Conservation (phyloP, 2,329 filamentous ascomycete species). For the Diaporthe caulivora region DNA sequence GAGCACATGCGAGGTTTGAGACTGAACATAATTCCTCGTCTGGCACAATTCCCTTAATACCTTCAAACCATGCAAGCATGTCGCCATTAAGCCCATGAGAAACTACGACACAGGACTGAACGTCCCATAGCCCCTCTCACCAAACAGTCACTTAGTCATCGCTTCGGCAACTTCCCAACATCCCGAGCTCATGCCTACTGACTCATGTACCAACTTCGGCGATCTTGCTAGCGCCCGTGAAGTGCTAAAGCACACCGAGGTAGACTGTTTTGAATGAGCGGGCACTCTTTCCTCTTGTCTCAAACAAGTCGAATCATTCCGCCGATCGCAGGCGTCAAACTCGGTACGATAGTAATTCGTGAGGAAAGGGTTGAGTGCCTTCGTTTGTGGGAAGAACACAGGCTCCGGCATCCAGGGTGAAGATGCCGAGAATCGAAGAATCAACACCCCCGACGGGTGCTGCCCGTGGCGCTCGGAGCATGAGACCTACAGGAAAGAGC, state of each 20-base stretch:
- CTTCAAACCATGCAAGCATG: too few relatives aligned
- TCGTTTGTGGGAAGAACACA: too few relatives aligned
- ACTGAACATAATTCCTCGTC: too few relatives aligned
- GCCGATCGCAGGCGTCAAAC: neutral
- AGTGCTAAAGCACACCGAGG: neutral
- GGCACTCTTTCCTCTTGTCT: neutral
- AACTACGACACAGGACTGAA: too few relatives aligned
- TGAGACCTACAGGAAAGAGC: neutral
- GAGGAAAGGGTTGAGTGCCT: too few relatives aligned
- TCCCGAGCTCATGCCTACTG: neutral
- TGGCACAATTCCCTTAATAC: too few relatives aligned
- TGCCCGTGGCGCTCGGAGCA: neutral
- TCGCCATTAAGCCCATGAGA: too few relatives aligned
- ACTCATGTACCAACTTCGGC: neutral
- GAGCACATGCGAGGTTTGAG: too few relatives aligned
- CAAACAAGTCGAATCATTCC: neutral
- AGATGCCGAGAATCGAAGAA: neutral
- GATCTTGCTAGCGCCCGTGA: neutral
- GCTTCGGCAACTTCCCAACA: neutral
- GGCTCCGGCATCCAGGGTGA: neutral
- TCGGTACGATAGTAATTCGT: too few relatives aligned
- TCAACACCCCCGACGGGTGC: neutral
- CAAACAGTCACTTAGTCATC: neutral
- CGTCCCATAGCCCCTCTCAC: too few relatives aligned
- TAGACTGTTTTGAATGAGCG: neutral